Evolutionary conservation across 2,329 filamentous ascomycete species (phyloP).

Genomic region (Thelonectria discophora): DNA sequence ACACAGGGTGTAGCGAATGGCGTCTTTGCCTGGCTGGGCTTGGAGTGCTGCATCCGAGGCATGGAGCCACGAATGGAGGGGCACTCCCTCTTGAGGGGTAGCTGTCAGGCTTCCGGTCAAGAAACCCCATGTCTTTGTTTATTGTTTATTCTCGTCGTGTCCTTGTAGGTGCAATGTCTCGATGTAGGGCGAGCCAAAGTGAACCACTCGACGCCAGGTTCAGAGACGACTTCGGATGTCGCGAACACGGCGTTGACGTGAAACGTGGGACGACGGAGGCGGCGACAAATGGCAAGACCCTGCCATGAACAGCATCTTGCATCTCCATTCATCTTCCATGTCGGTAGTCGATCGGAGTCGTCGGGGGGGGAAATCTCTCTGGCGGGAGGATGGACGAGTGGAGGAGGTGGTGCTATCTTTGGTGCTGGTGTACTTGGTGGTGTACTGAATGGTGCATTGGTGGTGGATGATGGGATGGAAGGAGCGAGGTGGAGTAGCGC

Average conservation of each 20-base stretch:
- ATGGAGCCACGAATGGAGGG: not conserved
- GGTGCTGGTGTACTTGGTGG: no score
- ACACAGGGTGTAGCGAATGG: not conserved
- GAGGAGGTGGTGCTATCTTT: no score
- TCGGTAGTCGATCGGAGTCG: no score
- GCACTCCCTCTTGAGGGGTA: not conserved
- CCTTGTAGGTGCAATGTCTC: not conserved
- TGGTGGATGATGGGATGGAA: not conserved
- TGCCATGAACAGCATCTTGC: no score
- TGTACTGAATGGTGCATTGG: not conserved
- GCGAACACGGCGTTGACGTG: constrained; percentile 6
- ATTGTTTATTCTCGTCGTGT: not conserved
- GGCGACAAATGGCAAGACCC: constrained; percentile 3
- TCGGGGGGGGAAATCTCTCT: not conserved
- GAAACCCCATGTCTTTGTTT: not conserved
- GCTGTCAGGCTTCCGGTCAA: no score
- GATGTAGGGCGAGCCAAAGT: not conserved
- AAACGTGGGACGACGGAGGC: not conserved
- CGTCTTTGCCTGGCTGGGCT: not conserved
- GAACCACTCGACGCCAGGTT: constrained; percentile 1
- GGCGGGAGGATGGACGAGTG: not conserved
- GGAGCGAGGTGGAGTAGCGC: constrained; percentile 5
- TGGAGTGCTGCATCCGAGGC: no score
- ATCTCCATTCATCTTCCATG: no score
- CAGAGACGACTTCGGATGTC: not conserved